A percentile compares a stretch with the other conserved stretches of the same genome.
These are phyloP conservation scores for Solanum bulbocastanum DNA, from an alignment of 257 asterid genomes.

Conservation along the genomic window DNA sequence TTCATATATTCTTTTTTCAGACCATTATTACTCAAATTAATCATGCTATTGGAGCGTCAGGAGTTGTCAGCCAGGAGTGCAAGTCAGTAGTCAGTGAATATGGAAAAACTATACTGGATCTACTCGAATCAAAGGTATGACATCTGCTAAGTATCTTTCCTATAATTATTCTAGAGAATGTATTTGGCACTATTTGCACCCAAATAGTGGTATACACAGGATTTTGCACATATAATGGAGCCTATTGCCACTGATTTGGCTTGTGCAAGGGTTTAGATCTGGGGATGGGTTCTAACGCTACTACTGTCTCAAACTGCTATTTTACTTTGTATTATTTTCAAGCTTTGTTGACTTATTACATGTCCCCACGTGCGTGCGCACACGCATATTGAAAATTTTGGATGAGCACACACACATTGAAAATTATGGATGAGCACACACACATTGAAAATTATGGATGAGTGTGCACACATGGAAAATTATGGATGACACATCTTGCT, in stretches of 20 bases:
- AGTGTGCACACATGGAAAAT: background rate
- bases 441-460: background rate
- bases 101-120: constrained; percentile 56
- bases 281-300: background rate
- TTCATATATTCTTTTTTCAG: constrained; percentile 29
- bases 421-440: background rate
- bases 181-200: background rate
- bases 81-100: constrained; percentile 52
- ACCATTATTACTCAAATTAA: constrained; percentile 56
- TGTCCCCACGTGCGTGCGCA: background rate
- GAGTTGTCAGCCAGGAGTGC: constrained; percentile 88
- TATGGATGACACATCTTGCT: background rate
- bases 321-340: background rate
- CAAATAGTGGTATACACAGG: background rate
- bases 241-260: background rate
- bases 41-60: constrained; percentile 89
- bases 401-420: background rate
- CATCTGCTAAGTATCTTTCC: background rate
- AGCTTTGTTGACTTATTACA: background rate
- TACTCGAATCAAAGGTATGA: constrained; percentile 53
- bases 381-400: background rate
- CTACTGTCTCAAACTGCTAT: background rate
- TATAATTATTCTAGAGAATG: background rate
- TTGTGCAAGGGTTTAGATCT: background rate
- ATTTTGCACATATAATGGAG: background rate